Conservation (phyloP, 352 stramenopile species). For the Phytophthora tubulina region DNA sequence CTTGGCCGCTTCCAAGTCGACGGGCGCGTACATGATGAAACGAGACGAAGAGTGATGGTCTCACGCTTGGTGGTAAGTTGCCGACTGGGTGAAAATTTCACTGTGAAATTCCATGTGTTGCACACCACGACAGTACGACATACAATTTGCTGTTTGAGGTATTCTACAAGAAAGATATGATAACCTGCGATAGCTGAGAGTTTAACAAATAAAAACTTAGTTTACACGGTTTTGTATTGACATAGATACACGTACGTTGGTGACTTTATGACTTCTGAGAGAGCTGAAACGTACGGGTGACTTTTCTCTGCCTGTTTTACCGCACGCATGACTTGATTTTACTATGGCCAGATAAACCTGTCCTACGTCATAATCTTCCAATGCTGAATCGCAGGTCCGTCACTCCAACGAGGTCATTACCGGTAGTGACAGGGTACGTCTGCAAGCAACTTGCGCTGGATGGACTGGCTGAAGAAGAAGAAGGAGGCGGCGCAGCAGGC, state of each 20-base stretch:
- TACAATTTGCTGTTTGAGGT: conserved; percentile 4
- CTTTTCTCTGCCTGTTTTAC: conserved; percentile 6
- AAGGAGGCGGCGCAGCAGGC: conserved; percentile 79
- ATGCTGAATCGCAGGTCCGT: background rate
- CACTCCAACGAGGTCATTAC: background rate
- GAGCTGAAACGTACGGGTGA: background rate
- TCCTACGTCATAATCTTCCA: background rate
- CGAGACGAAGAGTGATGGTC: conserved; percentile 23
- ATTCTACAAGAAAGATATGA: conserved; percentile 1
- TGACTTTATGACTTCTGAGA: background rate
- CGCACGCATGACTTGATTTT: background rate
- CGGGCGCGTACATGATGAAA: conserved; percentile 37
- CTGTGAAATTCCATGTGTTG: conserved; percentile 1
- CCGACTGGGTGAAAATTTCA: conserved; percentile 3
- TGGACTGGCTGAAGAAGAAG: conserved; percentile 89
- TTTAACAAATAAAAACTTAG: background rate
- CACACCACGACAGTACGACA: conserved; percentile 6
- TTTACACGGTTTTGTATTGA: background rate
- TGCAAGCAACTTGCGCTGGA: conserved; percentile 9
- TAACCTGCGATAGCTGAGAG: background rate
- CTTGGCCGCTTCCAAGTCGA: conserved; percentile 33
- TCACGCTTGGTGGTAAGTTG: conserved; percentile 23
- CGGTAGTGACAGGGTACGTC: background rate
- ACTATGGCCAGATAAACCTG: background rate
- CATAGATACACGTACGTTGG: background rate